Evolutionary conservation across 768 basidiomycete genomes (phyloP).

Genomic region (Porphyrellus cyaneotinctus): DNA sequence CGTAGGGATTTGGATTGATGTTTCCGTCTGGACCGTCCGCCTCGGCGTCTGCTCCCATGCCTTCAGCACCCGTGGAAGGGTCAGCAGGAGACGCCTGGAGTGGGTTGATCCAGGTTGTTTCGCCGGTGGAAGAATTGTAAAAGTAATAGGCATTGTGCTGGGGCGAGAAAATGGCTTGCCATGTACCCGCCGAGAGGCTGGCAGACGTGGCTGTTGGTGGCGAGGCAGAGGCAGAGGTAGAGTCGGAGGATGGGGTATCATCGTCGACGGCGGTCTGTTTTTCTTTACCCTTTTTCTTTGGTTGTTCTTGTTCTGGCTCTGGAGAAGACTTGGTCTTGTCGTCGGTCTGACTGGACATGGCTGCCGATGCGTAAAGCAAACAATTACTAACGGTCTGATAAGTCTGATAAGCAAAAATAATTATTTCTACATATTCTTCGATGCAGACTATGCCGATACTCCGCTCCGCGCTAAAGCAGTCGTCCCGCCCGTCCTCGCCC

Average conservation of each 20-base stretch:
- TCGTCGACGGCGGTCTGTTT: constrained; percentile 3
- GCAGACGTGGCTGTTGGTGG: constrained; percentile 9
- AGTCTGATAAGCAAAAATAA: constrained; percentile 1
- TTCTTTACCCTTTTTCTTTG: constrained; percentile 8
- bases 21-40: constrained; percentile 18
- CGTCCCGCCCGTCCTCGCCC: constrained; percentile 26
- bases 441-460: constrained; percentile 27
- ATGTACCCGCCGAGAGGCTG: constrained; percentile 36
- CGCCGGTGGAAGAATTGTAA: constrained; percentile 67
- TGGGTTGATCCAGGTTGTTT: constrained; percentile 85
- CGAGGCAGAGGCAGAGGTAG: constrained; percentile 2
- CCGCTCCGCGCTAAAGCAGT: constrained; percentile 54
- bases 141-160: constrained; percentile 83
- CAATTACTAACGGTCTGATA: not conserved
- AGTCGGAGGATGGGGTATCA: not conserved
- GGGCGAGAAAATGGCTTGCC: constrained; percentile 82
- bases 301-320: constrained; percentile 1
- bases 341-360: constrained; percentile 16
- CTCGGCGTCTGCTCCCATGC: constrained; percentile 21
- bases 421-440: constrained; percentile 1
- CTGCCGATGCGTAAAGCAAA: not conserved
- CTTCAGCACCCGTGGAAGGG: constrained; percentile 16
- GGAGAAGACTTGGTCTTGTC: not conserved
- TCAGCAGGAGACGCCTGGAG: constrained; percentile 40
- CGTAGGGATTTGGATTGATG: constrained; percentile 19